Base-by-base conservation (phyloP, 495 filamentous ascomycete species). In the Talaromyces wortmannii region DNA sequence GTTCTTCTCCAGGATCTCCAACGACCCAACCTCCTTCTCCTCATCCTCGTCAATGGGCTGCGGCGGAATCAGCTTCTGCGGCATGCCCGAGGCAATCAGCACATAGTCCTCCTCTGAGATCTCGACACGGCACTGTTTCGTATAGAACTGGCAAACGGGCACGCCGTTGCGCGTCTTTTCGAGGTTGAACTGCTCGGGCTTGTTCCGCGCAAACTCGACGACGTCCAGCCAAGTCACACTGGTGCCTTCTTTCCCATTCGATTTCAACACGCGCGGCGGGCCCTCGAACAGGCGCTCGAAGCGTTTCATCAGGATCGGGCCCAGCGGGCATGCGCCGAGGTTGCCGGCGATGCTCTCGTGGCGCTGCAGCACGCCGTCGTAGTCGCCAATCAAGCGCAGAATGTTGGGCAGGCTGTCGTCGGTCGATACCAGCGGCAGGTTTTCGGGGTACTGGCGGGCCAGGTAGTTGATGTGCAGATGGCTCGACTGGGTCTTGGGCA, bases 41-140 rank as follows among this genome's bases (percentile, higher is more conserved):
- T 95, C 90, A 60, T 95, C 90, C 66, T 95, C 89, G 48, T 84
- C 81, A 46, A 94, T 85, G 0, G 90, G 88, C 61, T 90, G 86
- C 12, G 85, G 87, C 13, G 91, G 87, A 31, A 88, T 88, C 70
- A 95, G 83, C 69, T 90, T 85, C 68, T 94, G 87, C 13, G 90
- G 83, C 57, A 88, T 86, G 31, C 90, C 90, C 13, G 87, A 91
- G 23, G 80, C 77, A 62, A 95, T 89, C 53, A 95, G 70, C 40
- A 89, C 77, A 73, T 84, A 94, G 64, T 95, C 90, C 64, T 92
- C 90, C 67, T 94, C 89, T 36, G 83, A 85, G 57, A 95, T 92
- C 68, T 95, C 89, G 33, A 94, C 87, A 23, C 86, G 80, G 60
- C 84, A 82, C 58, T 90, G 87, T 61, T 90, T 90, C 48, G 89